Percentiles rank a stretch among this genome's conserved stretches.
phyloP scores from a whole-genome alignment of 805 yeast genomes.

The Metschnikowia henanensis region DNA sequence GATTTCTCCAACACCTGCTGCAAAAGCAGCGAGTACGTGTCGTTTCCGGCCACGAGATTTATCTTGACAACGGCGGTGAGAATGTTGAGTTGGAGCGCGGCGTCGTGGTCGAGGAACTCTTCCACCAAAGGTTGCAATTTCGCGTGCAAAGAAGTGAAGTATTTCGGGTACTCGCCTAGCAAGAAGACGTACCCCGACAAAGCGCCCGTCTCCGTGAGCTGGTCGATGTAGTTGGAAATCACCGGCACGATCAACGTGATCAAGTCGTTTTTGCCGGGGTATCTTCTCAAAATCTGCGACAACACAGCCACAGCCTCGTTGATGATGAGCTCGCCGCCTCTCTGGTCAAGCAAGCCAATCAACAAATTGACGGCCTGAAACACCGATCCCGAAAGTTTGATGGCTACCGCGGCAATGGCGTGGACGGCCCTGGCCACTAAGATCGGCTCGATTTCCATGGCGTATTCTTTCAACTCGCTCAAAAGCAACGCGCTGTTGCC shows the following conservation, averaged over 20 bases:
- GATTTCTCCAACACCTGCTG: constrained; percentile 63
- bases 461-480: constrained; percentile 74
- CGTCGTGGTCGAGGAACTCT: constrained; percentile 57
- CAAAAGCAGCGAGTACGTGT: constrained; percentile 41
- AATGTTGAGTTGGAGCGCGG: constrained; percentile 58
- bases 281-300: constrained; percentile 66
- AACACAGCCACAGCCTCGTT: constrained; percentile 63
- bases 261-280: constrained; percentile 51
- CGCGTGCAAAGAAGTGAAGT: constrained; percentile 52
- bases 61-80: constrained; percentile 65
- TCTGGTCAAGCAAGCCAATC: constrained; percentile 56
- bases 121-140: constrained; percentile 48
- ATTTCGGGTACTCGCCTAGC: constrained; percentile 66
- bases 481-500: constrained; percentile 57
- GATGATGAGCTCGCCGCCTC: constrained; percentile 59
- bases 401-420: constrained; percentile 72
- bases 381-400: constrained; percentile 53
- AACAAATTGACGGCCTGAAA: constrained; percentile 61
- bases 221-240: constrained; percentile 47
- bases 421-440: constrained; percentile 66
- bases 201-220: constrained; percentile 49
- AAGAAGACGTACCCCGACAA: constrained; percentile 66
- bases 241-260: constrained; percentile 56
- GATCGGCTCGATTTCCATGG: constrained; percentile 83
- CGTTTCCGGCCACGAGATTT: constrained; percentile 23